These are phyloP conservation scores for Podosphaera fusca DNA, from an alignment of 2,329 filamentous ascomycete genomes.

Conservation along the genomic window DNA sequence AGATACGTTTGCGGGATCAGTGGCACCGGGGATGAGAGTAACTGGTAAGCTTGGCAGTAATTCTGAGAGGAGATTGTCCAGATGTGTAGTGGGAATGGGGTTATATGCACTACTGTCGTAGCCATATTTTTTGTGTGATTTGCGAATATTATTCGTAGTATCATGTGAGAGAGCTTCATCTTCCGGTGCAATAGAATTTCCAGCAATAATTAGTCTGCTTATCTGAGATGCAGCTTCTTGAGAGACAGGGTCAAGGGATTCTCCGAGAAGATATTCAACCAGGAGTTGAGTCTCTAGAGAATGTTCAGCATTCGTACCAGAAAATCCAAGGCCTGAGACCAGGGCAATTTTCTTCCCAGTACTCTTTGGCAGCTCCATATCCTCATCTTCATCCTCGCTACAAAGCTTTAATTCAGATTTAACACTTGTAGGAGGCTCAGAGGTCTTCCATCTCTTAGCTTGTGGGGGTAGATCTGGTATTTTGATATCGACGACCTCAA, in stretches of 20 bases:
- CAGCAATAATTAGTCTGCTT: conserved; percentile 70
- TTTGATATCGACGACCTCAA: conserved; percentile 77
- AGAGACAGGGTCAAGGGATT: conserved; percentile 37
- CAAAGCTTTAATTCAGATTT: conserved; percentile 20
- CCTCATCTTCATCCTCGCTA: conserved; percentile 31
- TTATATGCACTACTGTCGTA: conserved; percentile 85
- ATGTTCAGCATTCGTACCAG: conserved; percentile 47
- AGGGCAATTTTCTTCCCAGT: conserved; percentile 45
- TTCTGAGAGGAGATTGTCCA: conserved; percentile 63
- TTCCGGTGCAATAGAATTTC: conserved; percentile 46
- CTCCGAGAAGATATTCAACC: conserved; percentile 70
- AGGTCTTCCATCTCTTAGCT: conserved; percentile 53
- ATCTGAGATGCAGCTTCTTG: conserved; percentile 44
- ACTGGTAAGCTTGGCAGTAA: conserved; percentile 71
- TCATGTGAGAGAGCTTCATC: conserved; percentile 12
- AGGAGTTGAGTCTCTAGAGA: conserved; percentile 55
- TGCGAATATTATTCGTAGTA: conserved; percentile 14
- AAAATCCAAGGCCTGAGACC: conserved; percentile 71
- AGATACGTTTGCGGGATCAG: conserved; percentile 72
- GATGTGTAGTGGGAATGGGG: conserved; percentile 53
- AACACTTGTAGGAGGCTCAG: conserved; percentile 22
- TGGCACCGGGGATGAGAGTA: conserved; percentile 63
- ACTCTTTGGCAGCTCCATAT: conserved; percentile 24
- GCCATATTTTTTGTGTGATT: conserved; percentile 59
- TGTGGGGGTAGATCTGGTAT: conserved; percentile 72